Evolutionary conservation across 2,329 filamentous ascomycete genomes (phyloP), one percentile per base, ranked within the genome.

Genomic region (Chalara sp.): DNA sequence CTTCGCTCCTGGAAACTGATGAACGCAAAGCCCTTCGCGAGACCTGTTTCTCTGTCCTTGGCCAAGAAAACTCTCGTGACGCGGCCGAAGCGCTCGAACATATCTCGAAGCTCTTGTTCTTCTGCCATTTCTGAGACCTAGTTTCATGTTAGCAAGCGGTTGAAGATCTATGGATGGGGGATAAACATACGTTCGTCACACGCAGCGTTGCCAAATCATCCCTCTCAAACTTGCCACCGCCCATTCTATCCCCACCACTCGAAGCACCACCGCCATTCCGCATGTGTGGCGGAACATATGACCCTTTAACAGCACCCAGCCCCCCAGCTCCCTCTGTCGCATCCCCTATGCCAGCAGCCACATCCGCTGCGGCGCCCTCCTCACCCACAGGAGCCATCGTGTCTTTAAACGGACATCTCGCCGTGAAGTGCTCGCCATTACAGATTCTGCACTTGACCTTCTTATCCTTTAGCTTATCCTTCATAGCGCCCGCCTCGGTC

Each of bases 381-480:
- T 83, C 81, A 59, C 84, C 83, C 55, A 91, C 82, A 37, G 88
- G 93, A 35, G 92, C 90, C 90, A 99, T 96, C 63, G 92, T 99
- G 70, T 97, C 93, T 79, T 97, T 99, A 85, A 96, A 99, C 35
- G 93, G 93, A 83, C 93, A 99, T 70, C 93, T 86, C 61, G 92
- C 92, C 41, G 93, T 99, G 79, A 97, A 99, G 83, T 99, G 93
- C 78, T 99, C 93, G 68, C 92, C 93, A 69, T 85, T 88, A 76
- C 93, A 99, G 69, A 99, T 97, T 80, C 93, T 87, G 74, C 93
- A 99, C 81, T 97, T 97, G 79, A 99, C 95, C 78, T 96, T 95
- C 83, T 96, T 96, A 76, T 96, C 91, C 82, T 93, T 95, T 66
- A 97, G 79, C 75, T 88, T 86, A 67, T 85, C 81, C 75, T 87